Conservation (phyloP, 345 rosid species). For the Salix exigua region DNA sequence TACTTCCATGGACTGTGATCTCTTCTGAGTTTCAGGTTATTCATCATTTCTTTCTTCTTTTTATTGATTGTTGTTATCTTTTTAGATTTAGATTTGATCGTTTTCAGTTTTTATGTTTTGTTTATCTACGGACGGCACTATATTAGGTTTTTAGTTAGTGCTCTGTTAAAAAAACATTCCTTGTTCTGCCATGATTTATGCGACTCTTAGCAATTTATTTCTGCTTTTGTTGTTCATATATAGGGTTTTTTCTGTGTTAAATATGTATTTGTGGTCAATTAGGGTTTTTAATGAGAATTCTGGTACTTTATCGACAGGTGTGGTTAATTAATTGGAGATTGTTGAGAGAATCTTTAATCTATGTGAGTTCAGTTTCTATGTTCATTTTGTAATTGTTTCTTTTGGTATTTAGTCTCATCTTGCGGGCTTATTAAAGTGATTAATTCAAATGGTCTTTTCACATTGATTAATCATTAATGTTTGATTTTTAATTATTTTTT, state of each 20-base stretch:
- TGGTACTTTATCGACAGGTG: not conserved
- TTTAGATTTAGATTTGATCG: not conserved
- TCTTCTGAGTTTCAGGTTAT: not conserved
- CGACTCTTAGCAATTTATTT: no score
- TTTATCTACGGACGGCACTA: no score
- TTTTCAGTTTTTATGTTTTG: not conserved
- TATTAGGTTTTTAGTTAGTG: no score
- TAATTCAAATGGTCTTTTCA: slow-evolving; percentile 4
- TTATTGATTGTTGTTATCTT: not conserved
- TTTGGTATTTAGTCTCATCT: not conserved
- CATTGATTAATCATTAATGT: slow-evolving; percentile 12
- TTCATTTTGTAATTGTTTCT: not conserved
- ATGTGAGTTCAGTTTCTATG: slow-evolving; percentile 8
- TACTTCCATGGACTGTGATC: slow-evolving; percentile 11
- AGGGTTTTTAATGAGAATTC: not conserved
- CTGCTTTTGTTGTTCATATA: no score
- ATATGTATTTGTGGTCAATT: no score
- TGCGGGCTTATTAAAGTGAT: not conserved
- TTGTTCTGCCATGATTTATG: no score
- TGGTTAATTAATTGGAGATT: not conserved
- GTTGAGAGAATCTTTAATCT: not conserved
- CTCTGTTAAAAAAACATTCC: no score
- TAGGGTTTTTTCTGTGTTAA: no score
- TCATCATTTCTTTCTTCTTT: not conserved
- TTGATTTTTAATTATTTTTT: not conserved